Evolutionary conservation across 306 rosid genomes (phyloP).

Genomic region (Dalbergia cultrata): DNA sequence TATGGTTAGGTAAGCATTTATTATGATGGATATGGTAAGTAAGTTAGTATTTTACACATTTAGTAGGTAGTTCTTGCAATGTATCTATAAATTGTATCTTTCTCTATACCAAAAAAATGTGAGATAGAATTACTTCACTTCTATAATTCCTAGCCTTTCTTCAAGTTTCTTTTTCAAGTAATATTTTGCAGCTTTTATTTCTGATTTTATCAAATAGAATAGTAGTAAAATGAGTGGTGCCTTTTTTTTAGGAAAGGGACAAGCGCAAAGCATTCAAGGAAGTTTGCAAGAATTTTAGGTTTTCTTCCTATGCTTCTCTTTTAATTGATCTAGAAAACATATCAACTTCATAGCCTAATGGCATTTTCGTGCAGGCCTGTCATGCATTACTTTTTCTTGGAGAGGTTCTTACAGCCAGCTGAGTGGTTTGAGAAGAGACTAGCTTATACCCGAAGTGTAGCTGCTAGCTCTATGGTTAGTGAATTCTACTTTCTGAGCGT

Average conservation of each 20-base stretch:
- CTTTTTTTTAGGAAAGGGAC: constrained; percentile 82
- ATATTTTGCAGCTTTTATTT: constrained; percentile 11
- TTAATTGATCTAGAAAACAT: constrained; percentile 12
- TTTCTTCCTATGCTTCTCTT: constrained; percentile 28
- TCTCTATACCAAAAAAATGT: too few relatives aligned
- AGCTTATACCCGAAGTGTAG: constrained; percentile 89
- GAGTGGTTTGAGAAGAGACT: constrained; percentile 99
- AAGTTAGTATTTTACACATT: too few relatives aligned
- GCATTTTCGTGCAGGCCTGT: constrained; percentile 76
- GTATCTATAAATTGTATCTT: too few relatives aligned
- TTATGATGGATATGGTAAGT: too few relatives aligned
- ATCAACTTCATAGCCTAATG: constrained; percentile 33
- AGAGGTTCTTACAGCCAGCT: constrained; percentile 89
- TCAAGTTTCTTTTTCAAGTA: background rate
- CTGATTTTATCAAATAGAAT: constrained; percentile 12
- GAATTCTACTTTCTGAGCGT: constrained; percentile 36
- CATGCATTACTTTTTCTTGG: constrained; percentile 96
- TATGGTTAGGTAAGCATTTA: too few relatives aligned
- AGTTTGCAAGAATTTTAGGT: constrained; percentile 65
- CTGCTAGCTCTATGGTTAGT: constrained; percentile 95
- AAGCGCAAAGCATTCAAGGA: constrained; percentile 86
- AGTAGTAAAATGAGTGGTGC: constrained; percentile 2
- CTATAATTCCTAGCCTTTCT: too few relatives aligned
- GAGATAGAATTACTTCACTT: too few relatives aligned
- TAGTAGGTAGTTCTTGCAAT: too few relatives aligned